Evolutionary conservation across 148 eudicot genomes (phyloP).

Genomic region (Heliosperma pusillum): DNA sequence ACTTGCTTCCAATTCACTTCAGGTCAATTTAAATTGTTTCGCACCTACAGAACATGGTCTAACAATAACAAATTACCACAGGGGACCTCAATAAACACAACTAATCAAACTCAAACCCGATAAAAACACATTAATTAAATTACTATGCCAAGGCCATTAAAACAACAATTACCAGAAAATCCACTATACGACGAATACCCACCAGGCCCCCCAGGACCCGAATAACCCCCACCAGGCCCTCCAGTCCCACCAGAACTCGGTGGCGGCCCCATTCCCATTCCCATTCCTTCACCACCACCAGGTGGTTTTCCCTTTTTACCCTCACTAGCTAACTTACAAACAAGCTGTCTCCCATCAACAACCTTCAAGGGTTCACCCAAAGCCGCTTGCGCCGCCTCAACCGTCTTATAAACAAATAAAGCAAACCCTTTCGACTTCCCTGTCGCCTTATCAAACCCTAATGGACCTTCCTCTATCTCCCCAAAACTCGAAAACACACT

Average conservation of each 20-base stretch:
- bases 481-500: slow-evolving; percentile 51
- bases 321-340: slow-evolving; percentile 61
- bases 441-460: slow-evolving; percentile 74
- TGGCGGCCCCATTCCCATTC: slow-evolving; percentile 36
- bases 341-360: slow-evolving; percentile 55
- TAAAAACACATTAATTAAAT: background rate
- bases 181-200: slow-evolving; percentile 38
- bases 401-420: slow-evolving; percentile 69
- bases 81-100: background rate
- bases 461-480: slow-evolving; percentile 77
- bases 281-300: slow-evolving; percentile 10
- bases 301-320: slow-evolving; percentile 64
- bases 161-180: slow-evolving; percentile 24
- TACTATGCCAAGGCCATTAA: background rate
- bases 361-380: slow-evolving; percentile 54
- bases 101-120: background rate
- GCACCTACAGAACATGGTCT: background rate
- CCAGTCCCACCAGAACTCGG: background rate
- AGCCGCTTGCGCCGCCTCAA: slow-evolving; percentile 52
- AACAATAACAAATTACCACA: background rate
- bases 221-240: slow-evolving; percentile 17
- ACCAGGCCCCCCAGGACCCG: slow-evolving; percentile 24
- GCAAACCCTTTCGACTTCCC: slow-evolving; percentile 79
- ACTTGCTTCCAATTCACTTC: no score
- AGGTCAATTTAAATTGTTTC: no score